Evolutionary conservation across 2,329 filamentous ascomycete genomes (phyloP).

Genomic region (Sarocladium oryzae): DNA sequence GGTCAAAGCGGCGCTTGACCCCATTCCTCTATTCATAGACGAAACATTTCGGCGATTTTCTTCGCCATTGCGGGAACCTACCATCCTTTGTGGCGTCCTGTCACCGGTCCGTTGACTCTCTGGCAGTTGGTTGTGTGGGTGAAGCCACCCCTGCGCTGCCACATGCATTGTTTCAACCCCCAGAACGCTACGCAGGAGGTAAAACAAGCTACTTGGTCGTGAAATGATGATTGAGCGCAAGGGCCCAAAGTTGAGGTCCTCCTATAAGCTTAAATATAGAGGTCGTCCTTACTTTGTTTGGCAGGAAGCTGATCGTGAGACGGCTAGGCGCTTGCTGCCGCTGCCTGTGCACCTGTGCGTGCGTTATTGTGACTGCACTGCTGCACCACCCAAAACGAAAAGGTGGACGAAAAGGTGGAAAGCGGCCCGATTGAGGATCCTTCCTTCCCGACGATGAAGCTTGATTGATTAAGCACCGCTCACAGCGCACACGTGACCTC

Average conservation of each 20-base stretch:
- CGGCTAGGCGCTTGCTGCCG: background rate
- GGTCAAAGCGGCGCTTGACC: background rate
- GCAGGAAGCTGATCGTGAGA: background rate
- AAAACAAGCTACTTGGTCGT: background rate
- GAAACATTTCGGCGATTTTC: slow-evolving; percentile 4
- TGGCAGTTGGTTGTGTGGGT: too few species aligned
- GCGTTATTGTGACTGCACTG: too few species aligned
- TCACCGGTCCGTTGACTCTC: background rate
- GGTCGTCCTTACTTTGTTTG: background rate
- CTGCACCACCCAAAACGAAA: background rate
- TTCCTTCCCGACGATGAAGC: too few species aligned
- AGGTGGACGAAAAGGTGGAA: too few species aligned
- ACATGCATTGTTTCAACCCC: slow-evolving; percentile 3
- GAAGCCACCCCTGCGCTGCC: background rate
- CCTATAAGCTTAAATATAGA: slow-evolving; percentile 6
- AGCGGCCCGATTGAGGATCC: too few species aligned
- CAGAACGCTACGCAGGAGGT: background rate
- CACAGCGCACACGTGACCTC: too few species aligned
- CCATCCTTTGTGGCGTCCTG: background rate
- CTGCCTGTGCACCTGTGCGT: background rate
- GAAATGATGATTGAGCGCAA: background rate
- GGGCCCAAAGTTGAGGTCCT: too few species aligned
- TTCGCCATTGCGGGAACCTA: background rate
- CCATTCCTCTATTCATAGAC: slow-evolving; percentile 2
- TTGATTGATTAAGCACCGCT: too few species aligned